phyloP scores from a whole-genome alignment of 2,329 filamentous ascomycete species.

The Fusarium avenaceum region DNA sequence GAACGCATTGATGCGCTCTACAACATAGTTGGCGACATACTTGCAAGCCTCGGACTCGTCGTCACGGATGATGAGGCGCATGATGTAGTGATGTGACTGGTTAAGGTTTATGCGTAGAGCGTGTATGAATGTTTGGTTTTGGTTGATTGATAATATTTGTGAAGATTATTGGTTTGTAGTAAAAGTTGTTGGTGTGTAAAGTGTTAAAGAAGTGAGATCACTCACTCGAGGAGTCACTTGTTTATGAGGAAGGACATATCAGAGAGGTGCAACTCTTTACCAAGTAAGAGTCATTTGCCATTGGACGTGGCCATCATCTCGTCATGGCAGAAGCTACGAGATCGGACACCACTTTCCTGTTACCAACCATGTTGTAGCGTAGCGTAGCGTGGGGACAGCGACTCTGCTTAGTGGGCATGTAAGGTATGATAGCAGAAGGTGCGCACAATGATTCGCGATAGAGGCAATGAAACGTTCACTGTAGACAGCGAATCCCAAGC shows the following conservation, averaged over 20 bases:
- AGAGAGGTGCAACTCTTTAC: constrained; percentile 10
- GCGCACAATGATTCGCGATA: constrained; percentile 6
- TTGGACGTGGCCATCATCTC: constrained; percentile 27
- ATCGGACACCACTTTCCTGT: constrained; percentile 19
- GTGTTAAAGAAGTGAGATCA: constrained; percentile 9
- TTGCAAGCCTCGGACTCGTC: constrained; percentile 75
- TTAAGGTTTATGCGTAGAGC: constrained; percentile 28
- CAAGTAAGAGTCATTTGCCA: constrained; percentile 22
- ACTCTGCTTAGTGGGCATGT: constrained; percentile 25
- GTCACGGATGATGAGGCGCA: constrained; percentile 88
- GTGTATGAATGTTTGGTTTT: constrained; percentile 19
- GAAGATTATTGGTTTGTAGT: constrained; percentile 2
- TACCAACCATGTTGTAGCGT: constrained; percentile 31
- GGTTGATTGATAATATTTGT: constrained; percentile 2
- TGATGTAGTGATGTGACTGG: constrained; percentile 56
- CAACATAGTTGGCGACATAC: constrained; percentile 86
- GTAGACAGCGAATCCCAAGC: constrained; percentile 14
- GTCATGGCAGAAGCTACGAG: constrained; percentile 27
- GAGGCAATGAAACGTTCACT: constrained; percentile 43
- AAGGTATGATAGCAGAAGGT: constrained; percentile 31
- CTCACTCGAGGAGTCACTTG: constrained; percentile 26
- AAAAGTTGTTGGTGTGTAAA: constrained; percentile 1
- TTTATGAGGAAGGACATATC: constrained; percentile 30
- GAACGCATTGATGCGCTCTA: constrained; percentile 84
- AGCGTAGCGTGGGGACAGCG: constrained; percentile 30